Base-by-base conservation (phyloP, 2,329 filamentous ascomycete species). In the Penicillium verrucosum region DNA sequence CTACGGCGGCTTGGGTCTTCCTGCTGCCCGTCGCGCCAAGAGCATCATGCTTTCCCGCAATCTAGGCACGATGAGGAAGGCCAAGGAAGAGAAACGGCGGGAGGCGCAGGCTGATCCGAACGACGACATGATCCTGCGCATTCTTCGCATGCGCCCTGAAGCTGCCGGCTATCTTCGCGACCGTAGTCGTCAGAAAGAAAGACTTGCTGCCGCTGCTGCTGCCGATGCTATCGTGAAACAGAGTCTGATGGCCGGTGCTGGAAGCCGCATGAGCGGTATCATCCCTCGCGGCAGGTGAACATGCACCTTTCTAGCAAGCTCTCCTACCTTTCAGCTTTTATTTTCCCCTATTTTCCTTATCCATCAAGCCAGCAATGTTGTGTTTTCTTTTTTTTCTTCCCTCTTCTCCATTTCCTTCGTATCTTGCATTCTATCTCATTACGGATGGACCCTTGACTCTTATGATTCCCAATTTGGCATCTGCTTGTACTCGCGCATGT, bases 111-210 rank as follows among this genome's bases (percentile, higher is more conserved):
- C 94, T 1, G 94, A 97, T 72, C 93, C 94, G 1, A 96, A 89
- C 71, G 94, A 99, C 73, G 94, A 99, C 72, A 97, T 97, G 89
- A 97, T 99, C 64, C 75, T 99, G 67, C 84, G 94, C 21, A 99
- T 99, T 63, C 76, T 99, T 63, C 84, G 94, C 50, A 99, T 99
- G 94, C 82, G 94, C 45, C 91, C 92, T 2, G 94, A 97, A 77
- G 94, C 94, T 3, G 83, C 87, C 47, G 79, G 84, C 34, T 99
- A 99, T 75, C 81, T 99, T 59, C 90, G 90, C 68, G 93, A 97
- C 73, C 82, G 94, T 41, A 92, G 91, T 71, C 83, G 94, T 62
- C 94, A 99, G 72, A 96, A 96, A 80, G 94, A 97, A 78, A 83
- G 94, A 62, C 85, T 97, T 70, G 90, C 91, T 5, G 92, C 93